Conservation (phyloP, 2,329 filamentous ascomycete genomes). For the Penicillium capsulatum region DNA sequence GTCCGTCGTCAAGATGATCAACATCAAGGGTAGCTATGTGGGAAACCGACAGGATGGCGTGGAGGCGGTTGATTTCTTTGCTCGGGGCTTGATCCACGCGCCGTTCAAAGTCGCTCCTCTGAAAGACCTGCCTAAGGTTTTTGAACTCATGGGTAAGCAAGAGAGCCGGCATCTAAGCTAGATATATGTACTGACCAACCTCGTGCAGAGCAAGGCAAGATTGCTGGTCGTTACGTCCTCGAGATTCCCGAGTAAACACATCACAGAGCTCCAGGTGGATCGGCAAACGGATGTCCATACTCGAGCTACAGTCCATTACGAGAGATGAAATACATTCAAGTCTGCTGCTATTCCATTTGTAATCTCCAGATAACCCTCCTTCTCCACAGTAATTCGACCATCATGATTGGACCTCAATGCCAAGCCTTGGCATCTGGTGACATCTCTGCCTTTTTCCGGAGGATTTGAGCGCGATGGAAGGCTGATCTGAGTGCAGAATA, state of each 20-base stretch:
- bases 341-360: no score
- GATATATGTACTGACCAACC: conserved; percentile 16
- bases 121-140: conserved; percentile 75
- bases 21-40: conserved; percentile 88
- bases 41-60: conserved; percentile 83
- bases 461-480: not conserved
- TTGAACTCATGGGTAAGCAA: conserved; percentile 60
- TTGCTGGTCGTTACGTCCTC: conserved; percentile 44
- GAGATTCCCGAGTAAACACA: conserved; percentile 38
- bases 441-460: not conserved
- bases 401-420: not conserved
- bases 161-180: not conserved
- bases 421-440: conserved; percentile 9
- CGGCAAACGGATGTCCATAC: not conserved
- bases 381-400: not conserved
- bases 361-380: not conserved
- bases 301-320: not conserved
- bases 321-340: conserved; percentile 6
- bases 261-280: not conserved
- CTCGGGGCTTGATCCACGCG: conserved; percentile 74
- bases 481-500: not conserved
- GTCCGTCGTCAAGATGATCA: conserved; percentile 84
- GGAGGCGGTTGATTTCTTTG: conserved; percentile 88
- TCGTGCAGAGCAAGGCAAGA: conserved; percentile 36
- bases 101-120: conserved; percentile 83